These are phyloP conservation scores for Chrysoporthe austroafricana DNA, from an alignment of 2,329 filamentous ascomycete species.

Conservation along the genomic window DNA sequence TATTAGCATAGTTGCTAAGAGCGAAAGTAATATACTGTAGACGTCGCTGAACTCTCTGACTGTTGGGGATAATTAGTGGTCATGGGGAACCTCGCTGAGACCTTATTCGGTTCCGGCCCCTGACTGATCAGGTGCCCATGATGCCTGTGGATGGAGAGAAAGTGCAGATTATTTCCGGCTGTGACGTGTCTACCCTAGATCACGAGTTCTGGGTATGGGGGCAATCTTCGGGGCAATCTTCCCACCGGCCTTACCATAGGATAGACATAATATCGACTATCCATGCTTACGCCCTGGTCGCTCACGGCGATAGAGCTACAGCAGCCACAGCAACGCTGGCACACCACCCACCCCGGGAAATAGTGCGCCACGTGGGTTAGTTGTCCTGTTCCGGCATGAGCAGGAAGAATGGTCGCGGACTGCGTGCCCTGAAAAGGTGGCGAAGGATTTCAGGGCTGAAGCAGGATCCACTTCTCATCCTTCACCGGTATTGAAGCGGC, in stretches of 20 bases:
- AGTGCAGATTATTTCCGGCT: neutral
- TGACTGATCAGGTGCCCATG: neutral
- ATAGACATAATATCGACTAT: too few relatives aligned
- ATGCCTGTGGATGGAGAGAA: neutral
- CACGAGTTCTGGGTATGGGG: neutral
- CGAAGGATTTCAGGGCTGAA: slow-evolving; percentile 5
- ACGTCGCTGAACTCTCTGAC: neutral
- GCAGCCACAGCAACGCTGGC: neutral
- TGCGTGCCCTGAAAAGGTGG: neutral
- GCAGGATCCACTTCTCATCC: neutral
- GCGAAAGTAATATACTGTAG: neutral
- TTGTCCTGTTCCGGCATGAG: neutral
- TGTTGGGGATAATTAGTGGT: neutral
- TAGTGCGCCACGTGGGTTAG: neutral
- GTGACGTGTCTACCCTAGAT: neutral
- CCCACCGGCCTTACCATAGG: too few relatives aligned
- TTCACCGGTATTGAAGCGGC: slow-evolving; percentile 2
- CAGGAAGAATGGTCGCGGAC: neutral
- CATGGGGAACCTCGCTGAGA: neutral
- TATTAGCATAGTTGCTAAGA: neutral
- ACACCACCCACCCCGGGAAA: too few relatives aligned
- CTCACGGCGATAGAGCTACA: neutral
- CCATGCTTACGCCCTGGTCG: neutral
- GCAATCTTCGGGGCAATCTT: neutral
- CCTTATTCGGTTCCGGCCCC: neutral